Evolutionary conservation across 2,329 filamentous ascomycete species (phyloP), one percentile per base, ranked within the genome.

Genomic region (Hypoxylon sp.): DNA sequence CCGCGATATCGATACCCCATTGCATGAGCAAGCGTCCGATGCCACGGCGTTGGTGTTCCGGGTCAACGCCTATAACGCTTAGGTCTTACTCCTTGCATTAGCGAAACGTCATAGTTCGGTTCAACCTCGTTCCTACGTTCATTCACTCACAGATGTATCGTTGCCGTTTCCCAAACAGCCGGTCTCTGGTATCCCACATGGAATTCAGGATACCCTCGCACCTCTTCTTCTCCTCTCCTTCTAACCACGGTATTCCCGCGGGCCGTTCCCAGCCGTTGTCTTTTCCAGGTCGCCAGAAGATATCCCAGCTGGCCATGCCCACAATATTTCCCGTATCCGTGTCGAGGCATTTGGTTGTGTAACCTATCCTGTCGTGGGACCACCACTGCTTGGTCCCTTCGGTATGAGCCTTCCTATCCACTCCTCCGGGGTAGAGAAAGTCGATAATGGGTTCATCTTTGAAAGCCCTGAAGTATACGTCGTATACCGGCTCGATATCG

Each of bases 391-490:
- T 66, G 21, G 38, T 63, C 3, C 63, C 67, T 36, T 66, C 59
- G 2, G 63, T 64, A 30, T 69, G 67, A 3, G 67, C 63, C 32
- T 63, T 36, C 19, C 67, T 60, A 38, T 69, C 67, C 10, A 69
- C 63, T 9, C 67, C 63, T 58, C 63, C 5, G n/a, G 67, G 67
- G 25, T 66, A 66, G 25, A 66, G 50, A 30, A 61, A 64, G 14
- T 66, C 46, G 14, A 61, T 36, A 23, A 66, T 66, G 11, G 71
- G 64, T 34, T 73, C 72, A 28, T 69, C 36, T 45, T 72, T 65
- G 60, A 76, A 76, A 2, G 73, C 70, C 23, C 61, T 65, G 46
- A 76, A 74, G 30, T 75, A 75, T 13, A 73, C 72, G 45, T 76
- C 69, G 49, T 71, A 74, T 6, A 73, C 55, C 1, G 63, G 60